phyloP scores from a whole-genome alignment of 1,284 basidiomycete genomes.

The Sporisorium scitamineum region DNA sequence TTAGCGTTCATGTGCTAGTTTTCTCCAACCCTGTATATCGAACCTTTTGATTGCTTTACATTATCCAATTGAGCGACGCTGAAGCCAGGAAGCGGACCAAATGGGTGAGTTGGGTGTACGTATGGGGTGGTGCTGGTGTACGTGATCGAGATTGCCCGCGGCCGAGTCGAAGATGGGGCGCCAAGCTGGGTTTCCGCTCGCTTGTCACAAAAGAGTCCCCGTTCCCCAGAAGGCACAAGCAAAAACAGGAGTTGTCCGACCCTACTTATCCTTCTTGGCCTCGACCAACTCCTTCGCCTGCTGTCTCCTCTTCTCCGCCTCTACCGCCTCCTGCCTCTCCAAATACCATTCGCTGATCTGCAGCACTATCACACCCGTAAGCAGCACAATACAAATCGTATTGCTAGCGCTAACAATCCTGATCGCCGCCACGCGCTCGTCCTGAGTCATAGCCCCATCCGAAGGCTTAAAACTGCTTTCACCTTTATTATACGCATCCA shows the following conservation, averaged over 20 bases:
- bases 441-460: slow-evolving; percentile 48
- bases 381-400: slow-evolving; percentile 57
- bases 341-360: slow-evolving; percentile 64
- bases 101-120: too few relatives aligned
- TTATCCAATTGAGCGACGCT: not conserved
- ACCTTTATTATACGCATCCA: slow-evolving; percentile 44
- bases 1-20: too few relatives aligned
- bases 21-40: not conserved
- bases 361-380: slow-evolving; percentile 62
- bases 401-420: slow-evolving; percentile 64
- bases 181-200: not conserved
- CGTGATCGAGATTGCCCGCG: too few relatives aligned
- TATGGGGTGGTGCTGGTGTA: too few relatives aligned
- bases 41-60: not conserved
- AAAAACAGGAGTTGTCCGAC: too few relatives aligned
- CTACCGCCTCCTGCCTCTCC: slow-evolving; percentile 44
- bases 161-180: not conserved
- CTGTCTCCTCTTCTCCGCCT: slow-evolving; percentile 39
- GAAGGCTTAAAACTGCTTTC: slow-evolving; percentile 28
- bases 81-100: not conserved
- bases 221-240: not conserved
- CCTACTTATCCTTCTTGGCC: slow-evolving; percentile 42
- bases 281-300: slow-evolving; percentile 35
- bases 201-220: not conserved
- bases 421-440: slow-evolving; percentile 56